Conservation (phyloP, 345 rosid genomes). For the Firmiana major region DNA sequence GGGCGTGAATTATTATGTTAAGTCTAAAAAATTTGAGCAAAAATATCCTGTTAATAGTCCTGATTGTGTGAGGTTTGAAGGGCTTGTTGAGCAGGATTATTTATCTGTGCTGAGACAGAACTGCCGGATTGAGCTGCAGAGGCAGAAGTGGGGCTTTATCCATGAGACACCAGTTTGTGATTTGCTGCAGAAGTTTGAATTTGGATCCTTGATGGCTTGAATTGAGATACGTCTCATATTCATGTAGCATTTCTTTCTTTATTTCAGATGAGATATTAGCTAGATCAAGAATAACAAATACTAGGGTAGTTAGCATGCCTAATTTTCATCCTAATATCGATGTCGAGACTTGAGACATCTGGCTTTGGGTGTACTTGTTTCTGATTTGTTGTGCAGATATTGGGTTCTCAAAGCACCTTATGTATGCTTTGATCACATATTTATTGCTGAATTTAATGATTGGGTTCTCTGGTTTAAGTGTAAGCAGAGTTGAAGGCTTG, state of each 20-base stretch:
- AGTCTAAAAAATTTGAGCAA: slow-evolving; percentile 66
- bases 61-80: slow-evolving; percentile 52
- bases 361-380: background rate
- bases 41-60: slow-evolving; percentile 47
- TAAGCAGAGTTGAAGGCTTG: background rate
- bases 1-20: slow-evolving; percentile 78
- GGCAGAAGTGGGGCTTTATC: slow-evolving; percentile 86
- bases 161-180: slow-evolving; percentile 86
- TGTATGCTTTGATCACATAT: background rate
- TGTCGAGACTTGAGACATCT: too few relatives aligned
- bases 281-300: background rate
- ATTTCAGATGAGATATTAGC: too few relatives aligned
- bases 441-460: background rate
- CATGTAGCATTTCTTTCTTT: background rate
- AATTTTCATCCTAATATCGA: background rate
- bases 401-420: background rate
- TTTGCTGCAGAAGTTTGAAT: slow-evolving; percentile 30
- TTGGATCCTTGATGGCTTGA: background rate
- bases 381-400: background rate
- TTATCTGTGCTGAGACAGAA: slow-evolving; percentile 54
- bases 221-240: background rate
- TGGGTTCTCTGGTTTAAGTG: background rate
- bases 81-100: slow-evolving; percentile 65
- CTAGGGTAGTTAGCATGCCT: background rate
- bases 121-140: slow-evolving; percentile 74